These are phyloP conservation scores for Cystoisospora suis DNA, from an alignment of 169 alveolate species.

Conservation along the genomic window DNA sequence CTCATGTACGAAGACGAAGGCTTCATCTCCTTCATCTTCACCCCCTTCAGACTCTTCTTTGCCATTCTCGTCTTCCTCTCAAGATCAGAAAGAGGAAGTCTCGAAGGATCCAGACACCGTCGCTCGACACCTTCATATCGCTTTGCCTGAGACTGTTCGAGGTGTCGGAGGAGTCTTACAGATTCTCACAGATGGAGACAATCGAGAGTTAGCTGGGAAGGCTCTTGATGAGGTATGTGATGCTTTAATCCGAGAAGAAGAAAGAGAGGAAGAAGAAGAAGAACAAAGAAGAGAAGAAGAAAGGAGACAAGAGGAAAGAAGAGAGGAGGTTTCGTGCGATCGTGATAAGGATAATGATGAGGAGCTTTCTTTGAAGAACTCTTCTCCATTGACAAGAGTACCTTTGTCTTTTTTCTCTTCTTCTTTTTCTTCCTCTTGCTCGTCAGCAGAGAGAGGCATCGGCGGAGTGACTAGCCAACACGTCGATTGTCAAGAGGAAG, in stretches of 20 bases:
- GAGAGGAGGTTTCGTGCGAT: neutral
- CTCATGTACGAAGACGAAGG: no score
- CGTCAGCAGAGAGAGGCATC: no score
- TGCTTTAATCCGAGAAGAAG: neutral
- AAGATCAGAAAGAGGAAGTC: no score
- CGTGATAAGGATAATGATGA: neutral
- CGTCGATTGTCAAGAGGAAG: no score
- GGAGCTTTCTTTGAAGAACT: no score
- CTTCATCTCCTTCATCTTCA: no score
- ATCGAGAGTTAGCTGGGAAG: neutral
- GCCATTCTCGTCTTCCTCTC: no score
- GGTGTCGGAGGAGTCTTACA: neutral
- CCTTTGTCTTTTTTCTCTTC: no score
- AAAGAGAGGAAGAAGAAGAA: neutral
- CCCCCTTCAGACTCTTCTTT: no score
- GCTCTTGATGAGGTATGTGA: conserved; percentile 21
- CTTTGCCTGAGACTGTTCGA: neutral
- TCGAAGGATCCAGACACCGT: neutral
- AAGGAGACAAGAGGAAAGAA: neutral
- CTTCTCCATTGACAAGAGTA: no score
- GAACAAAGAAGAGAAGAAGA: neutral
- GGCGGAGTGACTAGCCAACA: no score
- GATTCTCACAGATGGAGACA: neutral
- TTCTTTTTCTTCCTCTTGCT: no score
- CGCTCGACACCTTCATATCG: neutral